Evolutionary conservation across 2,329 filamentous ascomycete species (phyloP), one percentile per base, ranked within the genome.

Genomic region (Phialophora verrucosa): DNA sequence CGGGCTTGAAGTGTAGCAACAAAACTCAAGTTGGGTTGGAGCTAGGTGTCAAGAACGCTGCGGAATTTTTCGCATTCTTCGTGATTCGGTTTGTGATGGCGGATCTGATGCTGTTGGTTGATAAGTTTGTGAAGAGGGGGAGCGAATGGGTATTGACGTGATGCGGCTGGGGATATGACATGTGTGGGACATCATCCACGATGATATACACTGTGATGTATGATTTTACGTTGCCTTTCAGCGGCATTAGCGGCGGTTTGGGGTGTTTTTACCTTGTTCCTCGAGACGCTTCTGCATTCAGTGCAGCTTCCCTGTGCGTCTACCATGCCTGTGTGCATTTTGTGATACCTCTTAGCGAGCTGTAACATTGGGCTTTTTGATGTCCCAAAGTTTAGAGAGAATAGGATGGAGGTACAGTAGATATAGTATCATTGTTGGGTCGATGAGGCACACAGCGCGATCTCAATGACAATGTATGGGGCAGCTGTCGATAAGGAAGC

Each of bases 11-110:
- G 72, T 92, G 95, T 78, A 93, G 92, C 20, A 94, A 93, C 73
- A 93, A 92, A 74, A 98, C 95, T 8, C 93, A 97, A 76, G 93
- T 99, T 61, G 95, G 95, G 10, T 86, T 99, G 38, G 95, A 99
- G 79, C 85, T 99, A 49, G 95, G 92, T 76, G 93, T 93, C 42
- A 88, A 94, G 49, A 94, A 97, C 77, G 95, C 94, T 7, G 92
- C 94, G 38, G 95, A 99, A 79, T 99, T 99, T 79, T 99, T 99
- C 77, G 93, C 90, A 17, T 97, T 99, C 78, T 98, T 95, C 77
- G 86, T 99, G 31, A 97, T 94, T 78, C 90, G 95, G 20, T 99
- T 99, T 76, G 93, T 93, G n/a, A 82, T 99, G 67, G 84, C 88
- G 3, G 95, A 99, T 77, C 81, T 99, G 68, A 86, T 88, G 47